Base-by-base conservation (phyloP, 2,329 filamentous ascomycete genomes). In the Aspergillus calidoustus region DNA sequence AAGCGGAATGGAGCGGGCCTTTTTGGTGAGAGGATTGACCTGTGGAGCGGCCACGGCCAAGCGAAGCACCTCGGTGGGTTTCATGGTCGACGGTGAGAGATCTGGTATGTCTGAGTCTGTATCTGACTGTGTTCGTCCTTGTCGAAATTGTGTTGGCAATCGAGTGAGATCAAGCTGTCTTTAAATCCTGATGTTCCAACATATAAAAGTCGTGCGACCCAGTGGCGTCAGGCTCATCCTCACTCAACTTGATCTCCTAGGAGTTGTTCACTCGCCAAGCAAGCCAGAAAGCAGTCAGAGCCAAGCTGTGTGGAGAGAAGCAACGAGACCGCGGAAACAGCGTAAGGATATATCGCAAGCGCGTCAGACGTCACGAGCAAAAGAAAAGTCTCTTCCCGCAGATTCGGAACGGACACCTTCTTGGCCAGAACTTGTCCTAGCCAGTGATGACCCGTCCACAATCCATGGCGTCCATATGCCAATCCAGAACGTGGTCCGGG, bases 11-110 rank as follows among this genome's bases (percentile, higher is more conserved):
- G 91, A 91, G 63, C 85, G 87, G 56, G 93, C 93, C 76, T 97
- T 97, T 62, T 85, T 84, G 80, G 90, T 96, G 79, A 92, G 85
- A 8, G 92, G 91, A 75, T 96, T 96, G 78, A 95, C 80, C 74
- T 90, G 86, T 46, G 92, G 92, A 30, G 86, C 82, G 38, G 62
- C 56, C 52, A 72, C 57, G 8, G 57, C 57, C 31, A 60, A 46
- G 22, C 57, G 57, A 17, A 60, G 46, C 31, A 60, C 51, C 31
- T 55, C 31, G 22, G 38, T 54, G 22, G 46, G 7, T 49, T 53
- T 48, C 52, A 50, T 54, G 4, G 28, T 31, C 6, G 15, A 25
- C 5, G 7, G 23, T 25, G 23, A 25, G 23, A 13, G 19, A 49
- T 9, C 7, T 28, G 47, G 22, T 49, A 15, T 41, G 4, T 49